Base-by-base conservation (phyloP, 805 yeast species). In the Saturnispora dispora region DNA sequence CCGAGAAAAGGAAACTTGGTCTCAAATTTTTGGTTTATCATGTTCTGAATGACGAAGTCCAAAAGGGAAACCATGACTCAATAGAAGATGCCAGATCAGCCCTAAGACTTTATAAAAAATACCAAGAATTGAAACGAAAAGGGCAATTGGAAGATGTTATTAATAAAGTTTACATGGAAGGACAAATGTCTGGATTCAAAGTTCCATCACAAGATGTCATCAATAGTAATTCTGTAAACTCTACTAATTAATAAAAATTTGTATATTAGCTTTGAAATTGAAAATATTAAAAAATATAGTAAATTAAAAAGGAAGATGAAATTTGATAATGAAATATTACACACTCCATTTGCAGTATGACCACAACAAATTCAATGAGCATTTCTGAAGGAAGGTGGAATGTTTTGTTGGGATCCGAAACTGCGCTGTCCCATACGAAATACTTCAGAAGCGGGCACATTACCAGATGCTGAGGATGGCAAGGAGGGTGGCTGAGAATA, bases 71-170 rank as follows among this genome's bases (percentile, higher is more conserved):
- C 62, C 99, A 93, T 67, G 98, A 95, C 64, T 91, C 98, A 0
- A 89, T 93, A 44, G 99, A 93, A 62, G 99, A 93, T 70, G 97
- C 99, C 0, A 71, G 74, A 52, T 84, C 95, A 10, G 98, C 99
- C 0, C 73, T 93, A 58, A 66, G 78, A 44, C 69, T 93, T 35
- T 95, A 87, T 69, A 78, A 79, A 54, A 81, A 79, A 60, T 91
- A 87, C 61, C 66, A 78, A 60, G 82, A 83, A 56, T 72, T 91
- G 56, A 70, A 71, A 48, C 74, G 71, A 3, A 64, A 67, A 0
- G 91, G 86, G 0, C 73, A 71, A 28, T 77, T 91, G 52, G 87
- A 85, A 42, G 67, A 65, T 4, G 74, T 79, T 1, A 72, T 93
- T 60, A 77, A 81, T 30, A 74, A 77, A 40, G 76, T 95, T 15